Evolutionary conservation across 1,139 yeast genomes (phyloP), one percentile per base, ranked within the genome.

Genomic region (Taphrina pruni): DNA sequence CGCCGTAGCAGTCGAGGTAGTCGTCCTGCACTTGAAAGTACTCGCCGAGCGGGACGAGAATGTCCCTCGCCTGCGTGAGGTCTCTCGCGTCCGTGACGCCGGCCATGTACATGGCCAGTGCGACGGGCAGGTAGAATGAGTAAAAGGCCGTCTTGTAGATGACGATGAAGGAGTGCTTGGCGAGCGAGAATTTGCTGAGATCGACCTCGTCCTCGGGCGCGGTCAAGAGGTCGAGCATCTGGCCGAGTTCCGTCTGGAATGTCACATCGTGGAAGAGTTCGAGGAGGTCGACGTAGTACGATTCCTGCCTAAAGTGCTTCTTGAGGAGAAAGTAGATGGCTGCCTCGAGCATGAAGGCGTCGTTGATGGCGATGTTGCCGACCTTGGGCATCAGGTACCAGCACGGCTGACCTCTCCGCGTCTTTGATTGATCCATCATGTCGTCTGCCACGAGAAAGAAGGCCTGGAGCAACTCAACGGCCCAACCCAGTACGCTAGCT

Each of bases 21-120:
- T 95, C 99, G 78, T 95, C 99, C 82, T 95, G 99, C 75, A 95
- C 91, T 82, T 95, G 99, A 88, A 95, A 95, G 79, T 95, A 95
- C 81, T 95, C 97, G 71, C 99, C 99, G 75, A 94, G 85, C 71
- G 98, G 98, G 73, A 95, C 87, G 79, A 95, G 85, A 64, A 95
- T 87, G 75, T 90, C 95, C 73, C 84, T 85, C 21, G 92, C 97
- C 82, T 94, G 99, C 78, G 90, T 85, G 78, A 95, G 84, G 79
- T 93, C 97, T 74, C 82, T 79, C 71, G 85, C 88, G 75, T 85
- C 83, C 71, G 83, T 83, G 74, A 90, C 80, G 67, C 97, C 98
- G 71, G 96, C 88, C 85, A 90, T 89, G 80, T 82, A 88, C 97
- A 95, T 92, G 61, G 99, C 97, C 72, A 95, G 84, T 5, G 97